A percentile compares a stretch with the other conserved stretches of the same genome.
These are phyloP conservation scores for Elsinoe australis DNA, from an alignment of 2,329 filamentous ascomycete species.

Conservation along the genomic window DNA sequence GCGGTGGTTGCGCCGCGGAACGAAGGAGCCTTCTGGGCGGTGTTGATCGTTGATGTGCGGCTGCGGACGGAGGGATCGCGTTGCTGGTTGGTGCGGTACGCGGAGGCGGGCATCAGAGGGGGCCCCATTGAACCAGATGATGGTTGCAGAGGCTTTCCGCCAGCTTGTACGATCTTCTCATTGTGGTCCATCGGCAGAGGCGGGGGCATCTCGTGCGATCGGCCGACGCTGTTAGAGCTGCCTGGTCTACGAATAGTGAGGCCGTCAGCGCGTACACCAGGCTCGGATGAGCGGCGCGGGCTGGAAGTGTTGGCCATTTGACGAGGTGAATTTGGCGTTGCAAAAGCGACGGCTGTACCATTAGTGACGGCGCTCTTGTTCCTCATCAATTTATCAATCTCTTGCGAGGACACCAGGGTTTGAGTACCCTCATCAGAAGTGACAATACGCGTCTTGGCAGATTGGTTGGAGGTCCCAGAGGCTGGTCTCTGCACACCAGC, in stretches of 20 bases:
- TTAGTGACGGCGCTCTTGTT: slow-evolving; percentile 36
- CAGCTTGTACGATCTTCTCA: slow-evolving; percentile 72
- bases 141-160: slow-evolving; percentile 41
- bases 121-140: slow-evolving; percentile 62
- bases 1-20: slow-evolving; percentile 38
- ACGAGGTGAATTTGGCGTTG: slow-evolving; percentile 23
- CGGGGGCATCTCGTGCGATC: slow-evolving; percentile 48
- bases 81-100: slow-evolving; percentile 43
- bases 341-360: slow-evolving; percentile 24
- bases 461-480: neutral
- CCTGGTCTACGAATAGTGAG: slow-evolving; percentile 49
- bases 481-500: slow-evolving; percentile 11
- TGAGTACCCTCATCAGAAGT: slow-evolving; percentile 64
- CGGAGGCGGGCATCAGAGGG: slow-evolving; percentile 74
- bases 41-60: slow-evolving; percentile 31
- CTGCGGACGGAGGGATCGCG: slow-evolving; percentile 24
- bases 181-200: slow-evolving; percentile 77
- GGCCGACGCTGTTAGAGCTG: slow-evolving; percentile 62
- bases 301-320: slow-evolving; percentile 19
- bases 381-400: slow-evolving; percentile 68
- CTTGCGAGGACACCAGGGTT: slow-evolving; percentile 72
- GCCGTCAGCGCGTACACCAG: slow-evolving; percentile 10
- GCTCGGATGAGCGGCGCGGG: slow-evolving; percentile 20
- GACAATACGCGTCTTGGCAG: neutral
- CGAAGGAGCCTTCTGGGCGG: slow-evolving; percentile 46